Base-by-base conservation (phyloP, 2,329 filamentous ascomycete genomes). In the Aspergillus pseudoglaucus region DNA sequence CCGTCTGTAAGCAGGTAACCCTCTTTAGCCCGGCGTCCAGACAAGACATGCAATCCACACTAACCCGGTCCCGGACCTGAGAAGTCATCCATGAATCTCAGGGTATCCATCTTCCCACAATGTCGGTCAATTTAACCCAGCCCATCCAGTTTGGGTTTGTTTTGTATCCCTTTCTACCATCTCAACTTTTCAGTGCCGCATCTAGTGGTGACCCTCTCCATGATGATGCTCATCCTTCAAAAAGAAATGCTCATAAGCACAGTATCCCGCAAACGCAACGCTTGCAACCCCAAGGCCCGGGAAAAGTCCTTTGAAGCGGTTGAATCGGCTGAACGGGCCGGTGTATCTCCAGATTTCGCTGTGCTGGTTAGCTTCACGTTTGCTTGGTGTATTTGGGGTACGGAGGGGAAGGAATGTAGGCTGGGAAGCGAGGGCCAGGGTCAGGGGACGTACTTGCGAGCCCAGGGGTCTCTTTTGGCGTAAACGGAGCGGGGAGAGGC, bases 321-420 rank as follows among this genome's bases (percentile, higher is more conserved):
- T 95, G 75, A 78, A 87, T 61, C 91, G 82, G 57, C 84, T 85
- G 77, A 96, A 97, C 47, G 82, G 84, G 54, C 91, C 93, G 32
- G 80, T 84, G 77, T 95, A 96, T 72, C 93, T 82, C 93, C 93
- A 98, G 66, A 87, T 81, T 77, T 98, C 93, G 66, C 93, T 98
- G 68, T 55, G 33, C 14, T 22, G 25, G 6, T 39, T 39, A 39
- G 37, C n/a, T n/a, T n/a, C n/a, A n/a, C n/a, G n/a, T n/a, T n/a
- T n/a, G n/a, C n/a, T n/a, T n/a, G n/a, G n/a, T n/a, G n/a, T n/a
- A n/a, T 63, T 49, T 64, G 52, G 40, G 39, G 20, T 20, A n/a
- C 4, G 20, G 20, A 20, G 20, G 20, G 20, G 20, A 20, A 4
- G 20, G 20, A 20, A 3, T 20, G 53, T 44, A 49, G 40, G 38